Base-by-base conservation (phyloP, 2,329 filamentous ascomycete genomes). In the Knoxdaviesia proteae region DNA sequence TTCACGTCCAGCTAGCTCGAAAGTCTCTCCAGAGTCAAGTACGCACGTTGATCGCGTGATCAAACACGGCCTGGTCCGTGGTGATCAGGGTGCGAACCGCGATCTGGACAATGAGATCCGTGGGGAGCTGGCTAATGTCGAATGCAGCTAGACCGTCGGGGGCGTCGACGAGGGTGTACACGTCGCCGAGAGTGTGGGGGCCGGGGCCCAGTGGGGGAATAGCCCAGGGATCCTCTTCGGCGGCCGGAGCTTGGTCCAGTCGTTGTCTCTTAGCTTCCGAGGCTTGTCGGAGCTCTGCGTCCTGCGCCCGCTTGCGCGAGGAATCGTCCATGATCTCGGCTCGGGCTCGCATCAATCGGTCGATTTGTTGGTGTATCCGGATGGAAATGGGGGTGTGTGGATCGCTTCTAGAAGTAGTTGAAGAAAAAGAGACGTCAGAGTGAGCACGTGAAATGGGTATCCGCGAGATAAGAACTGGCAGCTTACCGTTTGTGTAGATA, bases 361-460 rank as follows among this genome's bases (percentile, higher is more conserved):
- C 84, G 11, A 94, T 65, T 53, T 93, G 79, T 54, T 90, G 81
- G 51, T 94, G 83, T 56, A 98, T 90, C 47, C 83, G 79, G 0
- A 69, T 70, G 29, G 72, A 69, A 42, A 86, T 66, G 1, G 83
- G 77, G 50, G 86, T 81, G 44, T 82, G 80, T 3, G 83, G 82
- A 50, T 90, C 86, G 53, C 87, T 86, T 46, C 1, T 20, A 20
- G 20, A 20, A 20, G 20, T 20, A 20, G 20, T 20, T 20, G 20
- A 3, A 3, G 20, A 20, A 20, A 20, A 20, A 20, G 3, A 20
- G 29, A 36, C 41, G 39, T 48, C 35, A 49, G 32, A 3, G 32
- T 44, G 35, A 44, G 43, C 7, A 44, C 34, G n/a, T 9, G n/a
- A 29, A 3, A 10, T n/a, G 30, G 20, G 32, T 30, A 39, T 11